These are phyloP conservation scores for Trichoderma koningii DNA, from an alignment of 2,329 filamentous ascomycete genomes.

Conservation along the genomic window DNA sequence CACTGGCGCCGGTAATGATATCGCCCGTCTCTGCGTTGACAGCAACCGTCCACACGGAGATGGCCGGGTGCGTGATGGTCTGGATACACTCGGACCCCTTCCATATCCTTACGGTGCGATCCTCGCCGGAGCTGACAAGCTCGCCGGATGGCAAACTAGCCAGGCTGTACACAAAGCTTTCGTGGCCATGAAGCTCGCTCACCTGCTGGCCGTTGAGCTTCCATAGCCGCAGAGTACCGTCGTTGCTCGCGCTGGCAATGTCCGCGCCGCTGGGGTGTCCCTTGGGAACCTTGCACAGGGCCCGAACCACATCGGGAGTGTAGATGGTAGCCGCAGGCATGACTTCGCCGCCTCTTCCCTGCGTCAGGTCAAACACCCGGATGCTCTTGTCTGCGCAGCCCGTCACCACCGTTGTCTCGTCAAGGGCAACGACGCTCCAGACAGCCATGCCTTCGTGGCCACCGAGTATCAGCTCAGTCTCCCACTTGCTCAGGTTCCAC, in stretches of 20 bases:
- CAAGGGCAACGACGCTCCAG: conserved; percentile 87
- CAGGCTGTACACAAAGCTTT: conserved; percentile 91
- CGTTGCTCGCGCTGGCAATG: conserved; percentile 94
- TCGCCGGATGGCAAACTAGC: conserved; percentile 78
- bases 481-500: conserved; percentile 87
- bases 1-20: conserved; percentile 90
- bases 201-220: conserved; percentile 76
- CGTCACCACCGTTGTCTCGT: conserved; percentile 80
- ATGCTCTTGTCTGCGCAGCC: conserved; percentile 89
- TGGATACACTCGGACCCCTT: conserved; percentile 79
- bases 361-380: conserved; percentile 74
- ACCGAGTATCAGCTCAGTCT: conserved; percentile 67
- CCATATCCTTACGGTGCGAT: conserved; percentile 92
- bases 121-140: conserved; percentile 87
- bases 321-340: conserved; percentile 58
- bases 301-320: conserved; percentile 81
- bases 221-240: conserved; percentile 86
- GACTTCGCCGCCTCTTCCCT: conserved; percentile 56
- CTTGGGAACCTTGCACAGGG: conserved; percentile 77
- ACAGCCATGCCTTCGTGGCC: conserved; percentile 78
- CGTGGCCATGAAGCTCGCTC: conserved; percentile 80
- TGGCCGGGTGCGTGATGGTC: conserved; percentile 94
- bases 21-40: conserved; percentile 80
- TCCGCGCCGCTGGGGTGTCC: conserved; percentile 80
- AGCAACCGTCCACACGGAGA: conserved; percentile 94